Evolutionary conservation across 352 stramenopile genomes (phyloP), one percentile per base, ranked within the genome.

Genomic region (Phytophthora constricta): DNA sequence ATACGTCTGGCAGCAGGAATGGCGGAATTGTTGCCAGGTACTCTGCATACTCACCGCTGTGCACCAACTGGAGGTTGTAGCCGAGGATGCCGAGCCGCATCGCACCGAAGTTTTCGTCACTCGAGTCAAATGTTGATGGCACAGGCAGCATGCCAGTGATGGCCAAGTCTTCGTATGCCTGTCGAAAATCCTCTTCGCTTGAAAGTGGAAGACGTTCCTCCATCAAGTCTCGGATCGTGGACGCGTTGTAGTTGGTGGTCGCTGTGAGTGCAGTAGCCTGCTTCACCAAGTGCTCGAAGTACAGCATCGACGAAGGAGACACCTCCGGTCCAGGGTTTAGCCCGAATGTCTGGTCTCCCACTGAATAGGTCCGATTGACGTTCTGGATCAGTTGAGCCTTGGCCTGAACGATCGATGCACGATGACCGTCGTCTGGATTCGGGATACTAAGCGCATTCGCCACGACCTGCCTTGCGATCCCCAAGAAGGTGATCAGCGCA

Each of bases 71-170:
- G 20, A 80, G 42, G 17, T 70, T 74, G 65, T 75, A 56, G 33
- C 69, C 61, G n/a, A 77, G 66, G 48, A 79, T 70, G 9, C 64
- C 70, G 5, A 79, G 50, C 4, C 77, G 74, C 58, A 72, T 66
- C 5, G 46, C 42, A 3, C 71, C 74, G 31, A 86, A 86, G 26
- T 55, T 70, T 51, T 68, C 72, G 55, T 86, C 77, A 33, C 67
- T 82, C 19, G 62, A 75, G 58, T 78, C 58, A 2, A 65, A 47
- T 3, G 70, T 58, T 27, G 76, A 64, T 4, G 76, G 70, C 19
- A 49, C 57, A 14, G 65, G 16, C 22, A 68, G 71, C 50, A 66
- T 48, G 4, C 50, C 56, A 7, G 62, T 60, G 19, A 41, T 9
- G 7, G 51, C 58, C 39, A 76, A 67, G 17, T 67, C 68, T 43